A percentile compares a stretch with the other conserved stretches of the same genome.
These are phyloP conservation scores for Pistacia atlantica DNA, from an alignment of 345 rosid species.

Conservation along the genomic window DNA sequence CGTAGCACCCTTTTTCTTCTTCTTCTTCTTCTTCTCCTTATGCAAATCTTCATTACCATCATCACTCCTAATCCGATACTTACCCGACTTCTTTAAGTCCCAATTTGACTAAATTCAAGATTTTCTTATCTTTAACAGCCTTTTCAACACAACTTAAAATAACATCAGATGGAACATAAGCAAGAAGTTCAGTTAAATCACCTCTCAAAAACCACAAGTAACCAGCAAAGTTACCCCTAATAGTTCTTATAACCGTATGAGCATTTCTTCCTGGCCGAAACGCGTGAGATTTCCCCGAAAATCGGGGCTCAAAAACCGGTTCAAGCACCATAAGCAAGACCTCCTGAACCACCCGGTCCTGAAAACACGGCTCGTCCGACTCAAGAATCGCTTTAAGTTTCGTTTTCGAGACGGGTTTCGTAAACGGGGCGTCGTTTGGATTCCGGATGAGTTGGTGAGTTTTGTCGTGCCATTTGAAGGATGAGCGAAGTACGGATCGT, in stretches of 20 bases:
- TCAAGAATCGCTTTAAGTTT: slow-evolving; percentile 51
- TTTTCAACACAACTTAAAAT: slow-evolving; percentile 60
- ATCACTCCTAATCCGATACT: slow-evolving; percentile 28
- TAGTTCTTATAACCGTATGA: slow-evolving; percentile 84
- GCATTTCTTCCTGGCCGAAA: slow-evolving; percentile 94
- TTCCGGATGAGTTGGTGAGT: slow-evolving; percentile 60
- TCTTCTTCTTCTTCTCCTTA: slow-evolving; percentile 43
- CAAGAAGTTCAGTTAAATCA: slow-evolving; percentile 66
- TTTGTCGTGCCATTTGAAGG: slow-evolving; percentile 80
- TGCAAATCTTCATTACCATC: slow-evolving; percentile 39
- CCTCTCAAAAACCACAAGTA: slow-evolving; percentile 92
- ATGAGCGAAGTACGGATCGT: slow-evolving; percentile 51
- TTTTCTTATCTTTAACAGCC: slow-evolving; percentile 70
- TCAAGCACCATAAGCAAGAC: slow-evolving; percentile 80
- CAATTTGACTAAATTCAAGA: slow-evolving; percentile 59
- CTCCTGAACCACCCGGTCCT: slow-evolving; percentile 92
- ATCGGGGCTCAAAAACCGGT: slow-evolving; percentile 80
- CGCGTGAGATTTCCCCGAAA: slow-evolving; percentile 69
- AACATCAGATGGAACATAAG: slow-evolving; percentile 46
- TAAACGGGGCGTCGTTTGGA: slow-evolving; percentile 56
- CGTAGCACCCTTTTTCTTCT: slow-evolving; percentile 51
- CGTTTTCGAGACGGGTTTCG: slow-evolving; percentile 52
- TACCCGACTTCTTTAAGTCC: slow-evolving; percentile 43
- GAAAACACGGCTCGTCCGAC: slow-evolving; percentile 69
- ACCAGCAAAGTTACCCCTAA: slow-evolving; percentile 87